Percentiles rank a stretch among this genome's conserved stretches.
phyloP scores from a whole-genome alignment of 2,329 filamentous ascomycete genomes.

The Amauroascus niger region DNA sequence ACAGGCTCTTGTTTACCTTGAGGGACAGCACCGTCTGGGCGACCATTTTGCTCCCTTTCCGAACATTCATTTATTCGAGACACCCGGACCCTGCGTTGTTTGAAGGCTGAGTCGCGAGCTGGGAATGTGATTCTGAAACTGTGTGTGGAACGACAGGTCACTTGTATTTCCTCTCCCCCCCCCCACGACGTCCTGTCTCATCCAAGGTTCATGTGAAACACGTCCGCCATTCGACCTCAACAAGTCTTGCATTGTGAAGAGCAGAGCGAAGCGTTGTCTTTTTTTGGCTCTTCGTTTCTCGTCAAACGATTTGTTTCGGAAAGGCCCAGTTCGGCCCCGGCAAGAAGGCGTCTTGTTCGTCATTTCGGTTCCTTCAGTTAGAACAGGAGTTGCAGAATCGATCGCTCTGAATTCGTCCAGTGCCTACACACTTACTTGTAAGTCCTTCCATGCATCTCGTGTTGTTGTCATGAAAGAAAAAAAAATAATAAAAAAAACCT shows the following conservation, averaged over 20 bases:
- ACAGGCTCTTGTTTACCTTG: not conserved
- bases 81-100: not conserved
- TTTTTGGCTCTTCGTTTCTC: conserved; percentile 5
- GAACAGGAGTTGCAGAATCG: not conserved
- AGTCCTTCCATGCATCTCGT: conserved; percentile 1
- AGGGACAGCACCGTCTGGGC: not conserved
- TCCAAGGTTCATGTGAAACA: conserved; percentile 12
- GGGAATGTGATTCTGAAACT: not conserved
- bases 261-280: not conserved
- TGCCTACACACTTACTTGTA: not conserved
- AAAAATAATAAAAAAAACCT: no score
- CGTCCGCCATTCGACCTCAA: conserved; percentile 1
- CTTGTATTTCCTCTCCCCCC: not conserved
- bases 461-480: conserved; percentile 5
- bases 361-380: not conserved
- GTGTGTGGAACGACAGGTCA: not conserved
- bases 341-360: not conserved
- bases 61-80: not conserved
- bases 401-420: conserved; percentile 2
- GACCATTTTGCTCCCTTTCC: not conserved
- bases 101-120: not conserved
- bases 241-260: not conserved
- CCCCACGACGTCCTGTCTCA: conserved; percentile 1
- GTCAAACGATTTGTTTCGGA: conserved; percentile 9
- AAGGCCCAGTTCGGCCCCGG: not conserved